Conservation (phyloP, 2,329 filamentous ascomycete genomes). For the Venturiaceae sp. region DNA sequence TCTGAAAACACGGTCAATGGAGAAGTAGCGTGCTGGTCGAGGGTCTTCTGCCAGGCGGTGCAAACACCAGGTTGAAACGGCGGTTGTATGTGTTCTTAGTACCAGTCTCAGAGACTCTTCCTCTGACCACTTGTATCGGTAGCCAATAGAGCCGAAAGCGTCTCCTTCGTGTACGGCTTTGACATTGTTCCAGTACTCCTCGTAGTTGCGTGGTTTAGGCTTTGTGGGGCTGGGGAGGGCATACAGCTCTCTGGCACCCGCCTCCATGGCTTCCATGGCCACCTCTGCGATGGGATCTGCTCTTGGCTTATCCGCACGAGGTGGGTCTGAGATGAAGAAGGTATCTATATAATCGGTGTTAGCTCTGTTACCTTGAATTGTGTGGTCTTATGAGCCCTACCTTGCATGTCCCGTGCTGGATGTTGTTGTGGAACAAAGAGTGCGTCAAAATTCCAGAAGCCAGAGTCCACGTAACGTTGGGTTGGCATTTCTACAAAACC, state of each 20-base stretch:
- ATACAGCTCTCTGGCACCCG: conserved; percentile 40
- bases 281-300: conserved; percentile 41
- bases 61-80: conserved; percentile 82
- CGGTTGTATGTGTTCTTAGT: conserved; percentile 91
- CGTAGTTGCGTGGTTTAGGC: conserved; percentile 53
- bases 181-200: conserved; percentile 82
- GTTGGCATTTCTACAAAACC: conserved; percentile 23
- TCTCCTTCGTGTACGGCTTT: conserved; percentile 80
- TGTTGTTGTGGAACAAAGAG: conserved; percentile 97
- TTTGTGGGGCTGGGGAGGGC: conserved; percentile 45
- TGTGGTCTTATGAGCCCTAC: conserved; percentile 37
- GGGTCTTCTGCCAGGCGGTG: conserved; percentile 79
- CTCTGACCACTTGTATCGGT: conserved; percentile 86
- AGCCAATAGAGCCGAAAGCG: conserved; percentile 90
- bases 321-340: conserved; percentile 93
- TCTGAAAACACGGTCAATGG: conserved; percentile 94
- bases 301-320: conserved; percentile 57
- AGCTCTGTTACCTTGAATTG: neutral
- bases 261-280: conserved; percentile 39
- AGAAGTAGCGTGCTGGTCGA: conserved; percentile 90
- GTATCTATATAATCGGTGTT: neutral
- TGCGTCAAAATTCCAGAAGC: conserved; percentile 98
- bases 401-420: conserved; percentile 91
- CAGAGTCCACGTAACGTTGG: conserved; percentile 73
- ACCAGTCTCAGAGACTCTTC: conserved; percentile 83